A percentile compares a stretch with the other conserved stretches of the same genome.
Conservation (phyloP, 176 grass and related monocot species). For the Dactylis glomerata region DNA sequence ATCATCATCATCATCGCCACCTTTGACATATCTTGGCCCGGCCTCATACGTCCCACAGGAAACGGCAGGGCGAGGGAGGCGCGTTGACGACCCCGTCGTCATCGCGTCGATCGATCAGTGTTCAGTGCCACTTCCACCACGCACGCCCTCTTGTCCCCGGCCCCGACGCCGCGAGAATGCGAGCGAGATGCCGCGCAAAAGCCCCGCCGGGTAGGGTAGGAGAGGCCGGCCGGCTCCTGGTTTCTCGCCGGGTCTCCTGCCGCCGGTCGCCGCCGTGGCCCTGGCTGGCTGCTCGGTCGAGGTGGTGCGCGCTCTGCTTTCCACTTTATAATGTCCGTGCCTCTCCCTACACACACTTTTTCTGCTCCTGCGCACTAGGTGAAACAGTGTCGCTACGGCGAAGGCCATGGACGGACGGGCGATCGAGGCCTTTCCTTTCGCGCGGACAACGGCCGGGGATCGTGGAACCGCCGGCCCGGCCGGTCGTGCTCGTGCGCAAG, state of each 20-base stretch:
- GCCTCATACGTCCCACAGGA: too few relatives aligned
- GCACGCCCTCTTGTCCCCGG: too few relatives aligned
- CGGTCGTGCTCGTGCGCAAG: not conserved
- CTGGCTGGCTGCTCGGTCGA: not conserved
- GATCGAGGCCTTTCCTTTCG: too few relatives aligned
- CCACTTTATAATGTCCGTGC: not conserved
- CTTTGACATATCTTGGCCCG: too few relatives aligned
- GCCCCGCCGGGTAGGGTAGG: not conserved
- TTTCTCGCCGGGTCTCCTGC: not conserved
- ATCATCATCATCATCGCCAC: too few relatives aligned
- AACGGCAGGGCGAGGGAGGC: too few relatives aligned
- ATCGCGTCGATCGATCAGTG: too few relatives aligned
- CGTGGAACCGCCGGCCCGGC: not conserved
- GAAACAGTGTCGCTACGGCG: not conserved
- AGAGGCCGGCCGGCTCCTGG: not conserved
- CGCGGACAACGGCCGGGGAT: not conserved
- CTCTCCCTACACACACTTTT: not conserved
- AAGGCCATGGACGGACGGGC: not conserved
- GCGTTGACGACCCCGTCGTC: too few relatives aligned
- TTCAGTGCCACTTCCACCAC: too few relatives aligned
- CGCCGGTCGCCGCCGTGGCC: not conserved
- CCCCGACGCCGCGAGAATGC: too few relatives aligned
- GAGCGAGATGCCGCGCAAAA: conserved; percentile 8
- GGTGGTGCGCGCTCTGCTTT: not conserved
- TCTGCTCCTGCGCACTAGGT: not conserved